Percentiles rank a stretch among this genome's conserved stretches.
Conservation (phyloP, 768 basidiomycete species). For the Boletus rubescentipes region DNA sequence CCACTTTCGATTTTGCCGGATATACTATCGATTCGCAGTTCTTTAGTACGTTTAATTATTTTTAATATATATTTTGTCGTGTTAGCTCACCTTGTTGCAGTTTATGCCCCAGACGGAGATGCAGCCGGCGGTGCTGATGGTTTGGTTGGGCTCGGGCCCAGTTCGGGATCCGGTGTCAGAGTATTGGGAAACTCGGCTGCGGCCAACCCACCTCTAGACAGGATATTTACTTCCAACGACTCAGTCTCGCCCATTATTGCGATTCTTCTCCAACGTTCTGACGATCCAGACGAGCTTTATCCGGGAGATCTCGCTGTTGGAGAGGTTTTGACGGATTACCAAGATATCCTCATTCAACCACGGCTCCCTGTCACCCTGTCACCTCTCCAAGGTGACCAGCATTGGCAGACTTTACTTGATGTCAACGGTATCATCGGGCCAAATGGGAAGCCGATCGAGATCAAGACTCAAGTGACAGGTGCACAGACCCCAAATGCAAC, state of each 20-base stretch:
- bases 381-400: slow-evolving; percentile 45
- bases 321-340: slow-evolving; percentile 51
- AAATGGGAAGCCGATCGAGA: slow-evolving; percentile 48
- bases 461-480: slow-evolving; percentile 46
- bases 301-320: slow-evolving; percentile 66
- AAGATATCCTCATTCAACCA: slow-evolving; percentile 49
- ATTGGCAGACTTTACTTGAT: slow-evolving; percentile 67
- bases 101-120: slow-evolving; percentile 14
- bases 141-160: slow-evolving; percentile 61
- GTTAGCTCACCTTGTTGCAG: slow-evolving; percentile 14
- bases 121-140: slow-evolving; percentile 27
- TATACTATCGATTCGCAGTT: slow-evolving; percentile 50
- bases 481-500: slow-evolving; percentile 49
- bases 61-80: not conserved
- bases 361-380: slow-evolving; percentile 48
- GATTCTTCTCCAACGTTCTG: slow-evolving; percentile 59
- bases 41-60: slow-evolving; percentile 12
- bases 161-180: slow-evolving; percentile 51
- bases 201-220: slow-evolving; percentile 59
- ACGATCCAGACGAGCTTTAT: slow-evolving; percentile 50
- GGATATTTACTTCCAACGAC: slow-evolving; percentile 60
- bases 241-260: slow-evolving; percentile 62
- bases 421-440: slow-evolving; percentile 61
- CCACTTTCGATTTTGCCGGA: slow-evolving; percentile 30
- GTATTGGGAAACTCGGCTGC: slow-evolving; percentile 30